Evolutionary conservation across 306 rosid species (phyloP).

Genomic region (Gastrolobium villosum): DNA sequence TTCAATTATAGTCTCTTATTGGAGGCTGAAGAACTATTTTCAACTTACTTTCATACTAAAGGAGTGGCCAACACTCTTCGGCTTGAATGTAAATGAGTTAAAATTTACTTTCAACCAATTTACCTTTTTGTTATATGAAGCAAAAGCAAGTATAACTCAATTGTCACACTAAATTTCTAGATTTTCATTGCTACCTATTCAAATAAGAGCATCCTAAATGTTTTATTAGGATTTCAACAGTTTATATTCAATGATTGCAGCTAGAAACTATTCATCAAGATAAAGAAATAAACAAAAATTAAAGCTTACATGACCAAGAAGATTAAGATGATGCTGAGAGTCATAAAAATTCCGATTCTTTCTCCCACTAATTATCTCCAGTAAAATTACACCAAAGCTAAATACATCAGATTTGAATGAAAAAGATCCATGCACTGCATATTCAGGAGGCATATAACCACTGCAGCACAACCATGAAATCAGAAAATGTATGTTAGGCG

Average conservation of each 20-base stretch:
- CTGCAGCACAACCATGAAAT: neutral
- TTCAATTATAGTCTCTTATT: neutral
- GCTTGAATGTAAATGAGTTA: neutral
- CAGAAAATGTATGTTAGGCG: neutral
- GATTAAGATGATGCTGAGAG: neutral
- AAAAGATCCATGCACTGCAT: neutral
- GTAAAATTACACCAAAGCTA: slow-evolving; percentile 17
- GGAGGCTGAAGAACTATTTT: neutral
- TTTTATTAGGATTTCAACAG: neutral
- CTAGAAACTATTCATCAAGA: neutral
- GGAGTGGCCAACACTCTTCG: neutral
- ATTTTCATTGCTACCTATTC: neutral
- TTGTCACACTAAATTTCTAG: neutral
- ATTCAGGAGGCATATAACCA: neutral
- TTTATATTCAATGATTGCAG: slow-evolving; percentile 1
- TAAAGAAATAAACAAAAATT: neutral
- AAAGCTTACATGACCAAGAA: slow-evolving; percentile 19
- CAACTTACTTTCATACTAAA: neutral
- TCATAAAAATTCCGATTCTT: neutral
- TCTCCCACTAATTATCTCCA: slow-evolving; percentile 25
- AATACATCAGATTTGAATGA: slow-evolving; percentile 14
- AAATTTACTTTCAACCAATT: neutral
- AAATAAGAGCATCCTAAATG: neutral
- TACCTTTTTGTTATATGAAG: neutral
- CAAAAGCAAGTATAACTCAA: neutral